A percentile compares a stretch with the other conserved stretches of the same genome.
Conservation (phyloP, 2,329 filamentous ascomycete genomes). For the Mollisia scopiformis region DNA sequence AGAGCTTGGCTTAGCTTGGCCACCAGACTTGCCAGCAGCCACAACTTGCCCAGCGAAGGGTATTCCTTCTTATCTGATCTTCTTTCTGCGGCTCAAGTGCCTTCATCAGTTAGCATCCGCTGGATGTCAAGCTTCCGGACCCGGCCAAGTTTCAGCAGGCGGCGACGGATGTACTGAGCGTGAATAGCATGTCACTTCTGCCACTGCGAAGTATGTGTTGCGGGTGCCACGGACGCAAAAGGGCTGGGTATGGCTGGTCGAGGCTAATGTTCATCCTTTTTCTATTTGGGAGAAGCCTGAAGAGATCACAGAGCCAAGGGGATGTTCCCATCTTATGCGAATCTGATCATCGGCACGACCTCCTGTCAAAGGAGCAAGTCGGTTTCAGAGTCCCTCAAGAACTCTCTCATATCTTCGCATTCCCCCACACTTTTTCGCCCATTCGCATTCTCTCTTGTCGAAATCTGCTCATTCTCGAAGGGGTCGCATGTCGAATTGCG, state of each 20-base stretch:
- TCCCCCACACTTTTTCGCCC: conserved; percentile 19
- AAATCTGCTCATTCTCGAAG: conserved; percentile 17
- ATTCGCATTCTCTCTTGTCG: conserved; percentile 9
- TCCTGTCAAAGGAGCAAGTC: conserved; percentile 5
- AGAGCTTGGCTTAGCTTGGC: conserved; percentile 12
- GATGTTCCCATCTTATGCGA: conserved; percentile 17
- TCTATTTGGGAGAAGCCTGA: neutral
- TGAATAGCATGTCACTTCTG: neutral
- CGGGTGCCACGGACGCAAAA: neutral
- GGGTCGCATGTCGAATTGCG: conserved; percentile 1
- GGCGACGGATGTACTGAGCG: neutral
- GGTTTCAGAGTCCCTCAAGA: conserved; percentile 23
- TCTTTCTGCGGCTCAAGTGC: conserved; percentile 4
- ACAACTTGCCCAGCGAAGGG: neutral
- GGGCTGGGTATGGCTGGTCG: neutral
- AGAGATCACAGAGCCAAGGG: neutral
- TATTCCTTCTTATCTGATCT: conserved; percentile 5
- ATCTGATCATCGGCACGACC: conserved; percentile 16
- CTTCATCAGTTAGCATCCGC: neutral
- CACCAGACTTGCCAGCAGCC: neutral
- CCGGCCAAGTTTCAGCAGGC: conserved; percentile 10
- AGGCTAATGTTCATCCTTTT: conserved; percentile 3
- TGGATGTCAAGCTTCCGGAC: conserved; percentile 6
- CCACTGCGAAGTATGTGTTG: neutral
- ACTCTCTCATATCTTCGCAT: conserved; percentile 31